Conservation (phyloP, 2,329 filamentous ascomycete genomes). For the Juglanconis oblonga region DNA sequence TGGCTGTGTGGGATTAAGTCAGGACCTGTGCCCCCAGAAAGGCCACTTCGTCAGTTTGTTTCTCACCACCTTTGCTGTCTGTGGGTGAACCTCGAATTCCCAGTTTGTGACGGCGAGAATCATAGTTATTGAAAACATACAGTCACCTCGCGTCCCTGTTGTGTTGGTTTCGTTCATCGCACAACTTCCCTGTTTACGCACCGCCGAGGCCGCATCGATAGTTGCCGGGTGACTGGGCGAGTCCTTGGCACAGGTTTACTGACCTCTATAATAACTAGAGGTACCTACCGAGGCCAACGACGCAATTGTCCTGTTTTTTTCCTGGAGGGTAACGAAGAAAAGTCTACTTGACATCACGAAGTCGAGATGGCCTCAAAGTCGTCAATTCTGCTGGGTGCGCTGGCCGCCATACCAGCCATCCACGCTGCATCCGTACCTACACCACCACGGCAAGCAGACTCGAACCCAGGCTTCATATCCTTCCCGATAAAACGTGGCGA, state of each 20-base stretch:
- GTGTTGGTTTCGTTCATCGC: neutral
- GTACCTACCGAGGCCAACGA: too few species aligned
- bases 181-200: neutral
- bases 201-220: neutral
- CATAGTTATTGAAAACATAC: too few species aligned
- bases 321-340: neutral
- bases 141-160: neutral
- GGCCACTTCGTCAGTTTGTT: too few species aligned
- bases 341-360: neutral
- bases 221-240: neutral
- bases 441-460: constrained; percentile 5
- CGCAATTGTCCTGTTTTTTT: neutral
- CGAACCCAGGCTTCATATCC: constrained; percentile 16
- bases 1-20: too few species aligned
- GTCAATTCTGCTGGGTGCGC: constrained; percentile 11
- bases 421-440: neutral
- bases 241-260: neutral
- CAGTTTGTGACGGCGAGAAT: too few species aligned
- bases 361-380: neutral
- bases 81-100: too few species aligned
- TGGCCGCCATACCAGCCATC: constrained; percentile 11
- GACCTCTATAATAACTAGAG: neutral
- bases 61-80: too few species aligned
- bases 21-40: too few species aligned
- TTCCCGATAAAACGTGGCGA: constrained; percentile 15